Conservation (phyloP, 768 basidiomycete genomes). For the Russula dissimulans region DNA sequence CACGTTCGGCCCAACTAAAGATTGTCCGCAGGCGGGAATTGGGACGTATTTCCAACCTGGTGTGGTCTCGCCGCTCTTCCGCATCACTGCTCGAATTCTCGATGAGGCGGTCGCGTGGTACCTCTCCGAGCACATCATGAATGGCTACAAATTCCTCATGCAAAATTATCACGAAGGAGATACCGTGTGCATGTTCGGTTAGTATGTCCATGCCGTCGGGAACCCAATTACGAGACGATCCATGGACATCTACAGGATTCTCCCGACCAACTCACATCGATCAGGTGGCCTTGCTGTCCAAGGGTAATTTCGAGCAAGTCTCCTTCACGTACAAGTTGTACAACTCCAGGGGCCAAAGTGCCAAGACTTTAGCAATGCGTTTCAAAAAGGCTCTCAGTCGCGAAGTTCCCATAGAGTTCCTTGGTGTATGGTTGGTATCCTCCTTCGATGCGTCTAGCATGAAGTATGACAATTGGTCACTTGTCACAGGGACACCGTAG, state of each 20-base stretch:
- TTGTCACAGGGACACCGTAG: slow-evolving; percentile 59
- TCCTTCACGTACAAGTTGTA: slow-evolving; percentile 70
- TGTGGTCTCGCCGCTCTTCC: slow-evolving; percentile 4
- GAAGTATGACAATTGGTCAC: not conserved
- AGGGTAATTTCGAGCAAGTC: slow-evolving; percentile 59
- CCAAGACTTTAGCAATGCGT: slow-evolving; percentile 42
- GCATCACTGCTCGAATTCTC: not conserved
- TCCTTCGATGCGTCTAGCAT: not conserved
- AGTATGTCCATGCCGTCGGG: slow-evolving; percentile 5
- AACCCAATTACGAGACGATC: not conserved
- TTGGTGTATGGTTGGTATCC: slow-evolving; percentile 60
- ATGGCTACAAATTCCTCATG: slow-evolving; percentile 73
- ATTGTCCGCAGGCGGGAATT: not conserved
- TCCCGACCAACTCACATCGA: slow-evolving; percentile 55
- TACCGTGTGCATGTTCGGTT: slow-evolving; percentile 66
- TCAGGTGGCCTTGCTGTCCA: slow-evolving; percentile 62
- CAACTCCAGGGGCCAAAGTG: slow-evolving; percentile 36
- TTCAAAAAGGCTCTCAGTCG: slow-evolving; percentile 63
- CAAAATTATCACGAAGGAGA: slow-evolving; percentile 63
- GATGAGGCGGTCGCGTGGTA: slow-evolving; percentile 10
- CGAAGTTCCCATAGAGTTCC: slow-evolving; percentile 49
- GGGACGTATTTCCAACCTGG: slow-evolving; percentile 11
- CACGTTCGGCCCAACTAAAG: not conserved
- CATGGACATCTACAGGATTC: slow-evolving; percentile 44
- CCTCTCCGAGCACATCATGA: slow-evolving; percentile 29